Base-by-base conservation (phyloP, 495 filamentous ascomycete species). In the Hyphodiscus hymeniophilus region DNA sequence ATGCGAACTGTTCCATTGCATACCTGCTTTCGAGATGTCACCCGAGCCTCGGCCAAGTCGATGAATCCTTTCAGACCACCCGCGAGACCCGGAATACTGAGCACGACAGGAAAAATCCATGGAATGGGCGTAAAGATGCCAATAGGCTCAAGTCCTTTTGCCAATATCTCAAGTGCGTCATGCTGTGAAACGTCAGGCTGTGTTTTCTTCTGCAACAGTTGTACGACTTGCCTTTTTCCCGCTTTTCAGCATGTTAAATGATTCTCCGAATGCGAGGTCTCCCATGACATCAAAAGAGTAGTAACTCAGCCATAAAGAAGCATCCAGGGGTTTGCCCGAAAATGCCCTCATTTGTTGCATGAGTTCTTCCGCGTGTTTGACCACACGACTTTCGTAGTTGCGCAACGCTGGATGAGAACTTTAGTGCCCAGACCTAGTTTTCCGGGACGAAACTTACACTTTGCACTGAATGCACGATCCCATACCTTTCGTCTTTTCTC, bases 251-350 rank as follows among this genome's bases (percentile, higher is more conserved):
- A 50, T 50, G 15, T 43, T 22, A 32, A 50, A 50, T 4, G 42
- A 44, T 65, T 63, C 5, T 63, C 70, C 28, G 75, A 65, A 0
- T 66, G 71, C 38, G 63, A 66, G 38, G 20, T 50, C 47, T 35
- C 47, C 47, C 47, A 50, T 50, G n/a, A 50, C 39, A 23, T 50
- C 47, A 30, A 75, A 72, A 32, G 69, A 60, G 42, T 66, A 73
- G 53, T 65, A 68, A 24, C 58, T 56, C 32, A 67, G 59, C 42
- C 62, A 56, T 7, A 65, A 55, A 3, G 61, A 60, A 0, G 60
- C 52, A 12, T 58, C 50, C 17, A 67, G 17, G 0, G 63, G 49
- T 15, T 47, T 38, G 31, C 45, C 46, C 1, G 31, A 7, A 10
- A 15, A 17, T 0, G 34, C 38, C 10, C 53, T 45, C 20, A 67